Evolutionary conservation across 2,329 filamentous ascomycete genomes (phyloP).

Genomic region (Monosporascus sp.): DNA sequence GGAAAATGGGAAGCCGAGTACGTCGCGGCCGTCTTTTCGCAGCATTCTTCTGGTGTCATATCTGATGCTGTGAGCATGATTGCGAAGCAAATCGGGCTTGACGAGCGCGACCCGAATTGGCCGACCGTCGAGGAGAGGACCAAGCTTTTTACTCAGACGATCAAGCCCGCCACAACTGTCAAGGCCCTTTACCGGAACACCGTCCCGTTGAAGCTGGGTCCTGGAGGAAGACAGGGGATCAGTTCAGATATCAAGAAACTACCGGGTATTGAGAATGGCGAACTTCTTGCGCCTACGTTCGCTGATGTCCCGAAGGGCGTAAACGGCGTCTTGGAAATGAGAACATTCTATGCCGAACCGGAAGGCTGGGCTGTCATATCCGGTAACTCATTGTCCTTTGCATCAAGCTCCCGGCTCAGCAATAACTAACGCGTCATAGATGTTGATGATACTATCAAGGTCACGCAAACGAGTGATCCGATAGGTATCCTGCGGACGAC

Average conservation of each 20-base stretch:
- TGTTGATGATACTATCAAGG: slow-evolving; percentile 92
- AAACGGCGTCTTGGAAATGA: slow-evolving; percentile 54
- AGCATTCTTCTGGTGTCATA: slow-evolving; percentile 60
- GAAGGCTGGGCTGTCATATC: slow-evolving; percentile 83
- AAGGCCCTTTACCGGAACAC: slow-evolving; percentile 52
- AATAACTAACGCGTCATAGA: slow-evolving; percentile 42
- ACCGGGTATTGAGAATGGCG: slow-evolving; percentile 40
- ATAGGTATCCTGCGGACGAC: slow-evolving; percentile 78
- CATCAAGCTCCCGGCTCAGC: background rate
- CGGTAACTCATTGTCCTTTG: slow-evolving; percentile 33
- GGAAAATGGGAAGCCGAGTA: slow-evolving; percentile 74
- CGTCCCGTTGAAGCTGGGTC: slow-evolving; percentile 52
- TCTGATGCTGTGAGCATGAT: slow-evolving; percentile 66
- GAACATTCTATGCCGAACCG: slow-evolving; percentile 67
- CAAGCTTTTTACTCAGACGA: slow-evolving; percentile 70
- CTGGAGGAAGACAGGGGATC: slow-evolving; percentile 67
- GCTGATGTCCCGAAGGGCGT: slow-evolving; percentile 47
- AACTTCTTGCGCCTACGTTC: slow-evolving; percentile 35
- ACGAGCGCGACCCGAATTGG: slow-evolving; percentile 51
- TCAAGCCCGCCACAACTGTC: slow-evolving; percentile 65
- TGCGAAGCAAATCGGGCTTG: slow-evolving; percentile 62
- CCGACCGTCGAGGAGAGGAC: slow-evolving; percentile 62
- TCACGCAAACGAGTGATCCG: slow-evolving; percentile 75
- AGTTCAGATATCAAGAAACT: slow-evolving; percentile 56
- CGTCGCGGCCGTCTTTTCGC: slow-evolving; percentile 74